Conservation (phyloP, 73 alveolate genomes). For the Paramecium primaurelia region DNA sequence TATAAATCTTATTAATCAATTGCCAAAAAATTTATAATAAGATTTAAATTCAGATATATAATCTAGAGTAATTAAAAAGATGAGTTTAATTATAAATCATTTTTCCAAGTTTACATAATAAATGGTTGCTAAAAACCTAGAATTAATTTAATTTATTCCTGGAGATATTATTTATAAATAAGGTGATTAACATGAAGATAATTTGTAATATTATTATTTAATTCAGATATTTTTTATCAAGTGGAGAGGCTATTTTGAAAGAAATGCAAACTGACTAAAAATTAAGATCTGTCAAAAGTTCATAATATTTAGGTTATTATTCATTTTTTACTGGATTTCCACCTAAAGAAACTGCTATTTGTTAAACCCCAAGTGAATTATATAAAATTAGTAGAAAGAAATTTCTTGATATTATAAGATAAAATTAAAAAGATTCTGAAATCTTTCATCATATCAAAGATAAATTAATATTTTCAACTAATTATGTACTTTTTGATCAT, state of each 20-base stretch:
- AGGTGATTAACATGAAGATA: not conserved
- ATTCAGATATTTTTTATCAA: not conserved
- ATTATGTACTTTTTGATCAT: not conserved
- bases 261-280: not conserved
- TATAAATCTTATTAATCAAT: not conserved
- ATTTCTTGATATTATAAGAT: not conserved
- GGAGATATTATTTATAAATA: not conserved
- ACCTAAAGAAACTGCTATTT: not conserved
- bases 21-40: not conserved
- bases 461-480: not conserved
- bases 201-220: not conserved
- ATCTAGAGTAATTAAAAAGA: not conserved
- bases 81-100: not conserved
- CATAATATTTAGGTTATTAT: not conserved
- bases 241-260: not conserved
- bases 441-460: constrained; percentile 31
- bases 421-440: constrained; percentile 36
- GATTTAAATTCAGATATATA: not conserved
- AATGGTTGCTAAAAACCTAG: not conserved
- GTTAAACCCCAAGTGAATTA: not conserved
- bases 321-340: not conserved
- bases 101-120: not conserved
- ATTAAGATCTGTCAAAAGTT: not conserved
- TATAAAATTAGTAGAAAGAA: not conserved
- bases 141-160: not conserved